Percentiles rank a stretch among this genome's conserved stretches.
These are phyloP conservation scores for Neofusicoccum parvum DNA, from an alignment of 2,329 filamentous ascomycete species.

Conservation along the genomic window DNA sequence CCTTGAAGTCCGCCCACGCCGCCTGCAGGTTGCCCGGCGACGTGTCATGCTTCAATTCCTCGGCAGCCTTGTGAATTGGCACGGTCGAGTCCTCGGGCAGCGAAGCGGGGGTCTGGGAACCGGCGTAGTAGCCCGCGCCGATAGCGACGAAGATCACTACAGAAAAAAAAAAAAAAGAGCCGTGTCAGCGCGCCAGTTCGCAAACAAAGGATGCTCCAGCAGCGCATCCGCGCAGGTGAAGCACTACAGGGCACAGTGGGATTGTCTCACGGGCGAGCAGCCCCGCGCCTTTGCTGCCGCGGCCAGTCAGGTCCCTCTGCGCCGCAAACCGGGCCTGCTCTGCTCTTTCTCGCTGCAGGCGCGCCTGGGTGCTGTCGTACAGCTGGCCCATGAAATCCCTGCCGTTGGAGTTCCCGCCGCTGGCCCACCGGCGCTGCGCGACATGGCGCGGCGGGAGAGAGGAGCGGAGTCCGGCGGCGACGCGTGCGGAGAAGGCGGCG, in stretches of 20 bases:
- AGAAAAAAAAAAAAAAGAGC: slow-evolving; percentile 1
- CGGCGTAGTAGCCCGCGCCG: slow-evolving; percentile 59
- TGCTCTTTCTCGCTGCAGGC: slow-evolving; percentile 60
- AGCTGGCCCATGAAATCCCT: slow-evolving; percentile 62
- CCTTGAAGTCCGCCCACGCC: slow-evolving; percentile 64
- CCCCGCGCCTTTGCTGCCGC: slow-evolving; percentile 16
- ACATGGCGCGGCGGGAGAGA: not conserved
- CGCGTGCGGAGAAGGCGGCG: slow-evolving; percentile 12
- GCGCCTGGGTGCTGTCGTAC: slow-evolving; percentile 62
- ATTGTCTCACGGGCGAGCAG: slow-evolving; percentile 16
- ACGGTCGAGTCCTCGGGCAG: slow-evolving; percentile 58
- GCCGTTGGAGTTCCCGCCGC: slow-evolving; percentile 27
- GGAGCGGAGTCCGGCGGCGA: not conserved
- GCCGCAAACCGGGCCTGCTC: slow-evolving; percentile 56
- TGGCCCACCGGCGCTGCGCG: slow-evolving; percentile 6
- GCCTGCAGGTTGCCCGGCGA: slow-evolving; percentile 62
- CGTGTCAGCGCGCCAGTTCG: not conserved
- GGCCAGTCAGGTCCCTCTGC: slow-evolving; percentile 42
- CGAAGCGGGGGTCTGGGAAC: slow-evolving; percentile 51
- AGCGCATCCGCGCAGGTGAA: not conserved
- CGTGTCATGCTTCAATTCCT: slow-evolving; percentile 56
- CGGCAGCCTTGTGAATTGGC: slow-evolving; percentile 50
- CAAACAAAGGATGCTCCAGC: not conserved
- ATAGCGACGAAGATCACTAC: slow-evolving; percentile 55
- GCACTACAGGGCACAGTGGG: not conserved